Base-by-base conservation (phyloP, 2,329 filamentous ascomycete species). In the Blastomyces percursus region DNA sequence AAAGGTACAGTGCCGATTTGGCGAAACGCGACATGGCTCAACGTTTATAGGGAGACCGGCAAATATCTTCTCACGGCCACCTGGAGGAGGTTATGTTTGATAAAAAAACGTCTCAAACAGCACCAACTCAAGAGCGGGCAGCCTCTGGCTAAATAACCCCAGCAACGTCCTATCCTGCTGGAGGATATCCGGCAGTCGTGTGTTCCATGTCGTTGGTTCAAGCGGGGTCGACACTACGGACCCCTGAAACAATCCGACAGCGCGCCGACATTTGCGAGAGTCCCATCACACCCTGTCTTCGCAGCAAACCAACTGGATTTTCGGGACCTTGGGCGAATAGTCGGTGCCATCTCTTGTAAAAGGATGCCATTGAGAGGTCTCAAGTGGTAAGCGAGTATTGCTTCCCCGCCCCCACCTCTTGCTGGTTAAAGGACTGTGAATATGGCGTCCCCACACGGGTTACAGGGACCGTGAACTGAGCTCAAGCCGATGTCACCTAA, bases 11-110 rank as follows among this genome's bases (percentile, higher is more conserved):
- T n/a, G 44, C 44, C 8, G 58, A 30, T 40, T 35, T 60, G 46
- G 42, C 27, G 40, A 44, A 59, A 59, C 57, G 40, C 40, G 27
- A 59, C 57, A 59, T 59, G 57, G 40, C 21, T 56, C 19, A 19
- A 19, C 6, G 40, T 44, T 44, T 27, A 30, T 40, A 8, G 16
- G n/a, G n/a, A 58, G 35, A 40, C 38, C 38, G 55, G 2, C 40
- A 14, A 44, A 58, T 40, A 30, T 19, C 14, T 58, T 30, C 32
- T 40, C 12, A 2, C 54, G 32, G 9, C 19, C 32, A 56, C 32
- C 35, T 5, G 32, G 32, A 35, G 11, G 9, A 40, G 30, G 21
- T 40, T 40, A 12, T 35, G 21, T 35, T n/a, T 35, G 7, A n/a
- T n/a, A 40, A 32, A 11, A 40, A 51, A 2, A 24, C 12, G 5